Conservation (phyloP, 2,329 filamentous ascomycete species). For the Cryphonectria nitschkei region DNA sequence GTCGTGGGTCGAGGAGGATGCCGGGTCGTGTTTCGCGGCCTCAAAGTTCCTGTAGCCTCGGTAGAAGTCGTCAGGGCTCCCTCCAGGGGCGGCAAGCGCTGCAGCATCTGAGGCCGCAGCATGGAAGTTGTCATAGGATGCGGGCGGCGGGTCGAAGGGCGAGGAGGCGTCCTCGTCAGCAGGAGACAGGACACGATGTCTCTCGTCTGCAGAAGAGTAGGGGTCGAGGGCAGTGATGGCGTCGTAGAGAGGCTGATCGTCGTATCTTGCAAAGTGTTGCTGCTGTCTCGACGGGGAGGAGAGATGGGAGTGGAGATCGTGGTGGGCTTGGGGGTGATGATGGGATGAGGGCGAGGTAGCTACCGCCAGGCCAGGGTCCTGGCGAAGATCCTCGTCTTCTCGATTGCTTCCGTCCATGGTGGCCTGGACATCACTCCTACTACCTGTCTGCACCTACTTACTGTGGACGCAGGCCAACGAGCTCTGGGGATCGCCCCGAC, state of each 20-base stretch:
- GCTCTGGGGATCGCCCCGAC: constrained; percentile 12
- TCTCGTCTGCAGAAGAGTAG: constrained; percentile 8
- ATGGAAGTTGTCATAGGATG: constrained; percentile 44
- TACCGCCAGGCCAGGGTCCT: constrained; percentile 37
- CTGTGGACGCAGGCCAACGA: constrained; percentile 11
- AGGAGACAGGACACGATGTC: not conserved
- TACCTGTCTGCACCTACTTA: constrained; percentile 18
- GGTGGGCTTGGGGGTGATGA: constrained; percentile 35
- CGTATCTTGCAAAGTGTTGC: constrained; percentile 28
- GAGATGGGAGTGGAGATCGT: constrained; percentile 33
- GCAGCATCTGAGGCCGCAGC: constrained; percentile 45
- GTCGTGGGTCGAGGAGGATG: constrained; percentile 44
- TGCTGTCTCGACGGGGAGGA: constrained; percentile 28
- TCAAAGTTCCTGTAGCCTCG: constrained; percentile 50
- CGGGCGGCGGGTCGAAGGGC: constrained; percentile 35
- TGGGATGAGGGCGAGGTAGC: constrained; percentile 38
- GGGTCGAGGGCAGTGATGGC: constrained; percentile 33
- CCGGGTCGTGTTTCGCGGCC: constrained; percentile 43
- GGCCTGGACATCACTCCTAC: constrained; percentile 42
- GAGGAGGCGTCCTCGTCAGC: constrained; percentile 10
- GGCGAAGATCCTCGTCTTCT: constrained; percentile 46
- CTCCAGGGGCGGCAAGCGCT: constrained; percentile 31
- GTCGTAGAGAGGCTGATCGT: constrained; percentile 35
- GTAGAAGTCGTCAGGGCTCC: constrained; percentile 61
- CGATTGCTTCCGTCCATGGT: constrained; percentile 54